phyloP scores from a whole-genome alignment of 345 rosid species.

The Eucalyptus victrix region DNA sequence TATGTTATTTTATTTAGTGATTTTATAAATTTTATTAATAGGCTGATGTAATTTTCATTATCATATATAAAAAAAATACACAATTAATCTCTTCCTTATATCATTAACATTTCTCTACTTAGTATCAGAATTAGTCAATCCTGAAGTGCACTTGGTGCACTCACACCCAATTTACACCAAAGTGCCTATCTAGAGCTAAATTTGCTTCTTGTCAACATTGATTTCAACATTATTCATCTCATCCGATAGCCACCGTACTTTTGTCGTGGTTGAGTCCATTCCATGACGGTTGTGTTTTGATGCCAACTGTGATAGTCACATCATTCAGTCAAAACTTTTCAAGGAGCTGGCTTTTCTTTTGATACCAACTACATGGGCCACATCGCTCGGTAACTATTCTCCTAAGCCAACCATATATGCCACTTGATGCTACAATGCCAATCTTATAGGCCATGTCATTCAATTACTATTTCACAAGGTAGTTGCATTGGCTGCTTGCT shows the following conservation, averaged over 20 bases:
- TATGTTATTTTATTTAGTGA: no score
- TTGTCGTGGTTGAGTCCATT: neutral
- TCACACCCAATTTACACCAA: no score
- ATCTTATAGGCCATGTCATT: neutral
- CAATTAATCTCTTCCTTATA: no score
- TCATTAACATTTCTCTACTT: no score
- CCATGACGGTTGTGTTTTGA: neutral
- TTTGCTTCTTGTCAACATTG: no score
- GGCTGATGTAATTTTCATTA: no score
- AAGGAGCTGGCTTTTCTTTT: neutral
- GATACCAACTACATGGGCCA: neutral
- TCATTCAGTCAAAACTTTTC: fast-evolving
- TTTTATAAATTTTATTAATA: no score
- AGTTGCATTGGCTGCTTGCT: neutral
- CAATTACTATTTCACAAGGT: neutral
- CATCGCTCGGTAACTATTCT: neutral
- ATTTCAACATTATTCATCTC: no score
- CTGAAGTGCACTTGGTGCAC: no score
- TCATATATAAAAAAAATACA: no score
- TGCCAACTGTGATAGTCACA: neutral
- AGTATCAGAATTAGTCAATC: fast-evolving
- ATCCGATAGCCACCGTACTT: no score
- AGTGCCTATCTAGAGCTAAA: no score
- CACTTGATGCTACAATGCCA: neutral
- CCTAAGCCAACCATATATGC: neutral